These are phyloP conservation scores for Macrolepiota fuliginosa DNA, from an alignment of 768 basidiomycete genomes.

Conservation along the genomic window DNA sequence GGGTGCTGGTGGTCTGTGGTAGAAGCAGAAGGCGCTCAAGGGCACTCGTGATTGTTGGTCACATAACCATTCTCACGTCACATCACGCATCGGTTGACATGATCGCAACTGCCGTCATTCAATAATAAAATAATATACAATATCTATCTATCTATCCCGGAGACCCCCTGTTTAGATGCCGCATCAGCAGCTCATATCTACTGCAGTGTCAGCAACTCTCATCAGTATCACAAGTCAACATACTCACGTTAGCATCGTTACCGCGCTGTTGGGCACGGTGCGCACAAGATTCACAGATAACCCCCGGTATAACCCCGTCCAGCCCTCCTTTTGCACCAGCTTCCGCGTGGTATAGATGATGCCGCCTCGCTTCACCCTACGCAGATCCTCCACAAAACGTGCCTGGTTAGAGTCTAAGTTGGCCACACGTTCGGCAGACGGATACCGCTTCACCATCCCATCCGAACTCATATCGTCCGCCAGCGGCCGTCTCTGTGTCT, in stretches of 20 bases:
- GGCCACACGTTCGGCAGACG: conserved; percentile 16
- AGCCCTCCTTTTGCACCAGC: conserved; percentile 81
- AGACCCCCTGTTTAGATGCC: conserved; percentile 40
- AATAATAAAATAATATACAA: conserved; percentile 5
- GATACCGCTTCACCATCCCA: conserved; percentile 55
- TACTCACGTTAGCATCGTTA: conserved; percentile 89
- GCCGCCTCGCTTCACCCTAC: conserved; percentile 43
- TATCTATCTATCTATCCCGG: background rate
- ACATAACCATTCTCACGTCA: conserved; percentile 6
- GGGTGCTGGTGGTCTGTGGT: conserved; percentile 8
- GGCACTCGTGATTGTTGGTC: background rate
- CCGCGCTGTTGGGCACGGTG: conserved; percentile 94
- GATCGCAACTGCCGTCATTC: conserved; percentile 11
- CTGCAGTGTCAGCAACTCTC: background rate
- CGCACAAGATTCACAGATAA: conserved; percentile 91
- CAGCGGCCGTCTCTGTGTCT: conserved; percentile 75
- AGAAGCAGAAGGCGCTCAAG: background rate
- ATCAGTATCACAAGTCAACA: background rate
- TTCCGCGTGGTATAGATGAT: conserved; percentile 69
- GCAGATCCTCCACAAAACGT: conserved; percentile 11
- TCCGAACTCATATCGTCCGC: conserved; percentile 57
- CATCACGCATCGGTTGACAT: conserved; percentile 17
- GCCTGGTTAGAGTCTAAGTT: conserved; percentile 10
- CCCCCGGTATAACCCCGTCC: conserved; percentile 89
- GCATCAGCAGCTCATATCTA: conserved; percentile 56